phyloP scores from a whole-genome alignment of 441 rosid species.

The Gossypium schwendimanii region DNA sequence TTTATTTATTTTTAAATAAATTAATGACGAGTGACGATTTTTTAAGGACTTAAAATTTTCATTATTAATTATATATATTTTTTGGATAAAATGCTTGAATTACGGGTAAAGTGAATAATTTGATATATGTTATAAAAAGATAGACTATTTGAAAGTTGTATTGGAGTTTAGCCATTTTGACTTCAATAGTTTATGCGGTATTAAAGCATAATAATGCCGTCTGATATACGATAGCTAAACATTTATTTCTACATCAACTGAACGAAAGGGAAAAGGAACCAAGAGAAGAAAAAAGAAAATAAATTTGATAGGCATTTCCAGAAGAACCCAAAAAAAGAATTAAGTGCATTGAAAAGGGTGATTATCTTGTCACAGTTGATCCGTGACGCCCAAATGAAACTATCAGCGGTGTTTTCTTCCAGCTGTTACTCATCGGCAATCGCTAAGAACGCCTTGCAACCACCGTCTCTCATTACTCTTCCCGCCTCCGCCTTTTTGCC shows the following conservation, averaged over 20 bases:
- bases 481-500: neutral
- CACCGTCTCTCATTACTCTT: neutral
- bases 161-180: too few relatives aligned
- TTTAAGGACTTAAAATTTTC: too few relatives aligned
- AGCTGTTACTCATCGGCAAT: neutral
- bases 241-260: neutral
- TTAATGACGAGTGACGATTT: too few relatives aligned
- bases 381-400: neutral
- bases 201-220: too few relatives aligned
- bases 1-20: too few relatives aligned
- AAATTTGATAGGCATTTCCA: neutral
- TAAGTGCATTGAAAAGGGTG: neutral
- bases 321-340: neutral
- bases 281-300: neutral
- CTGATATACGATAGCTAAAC: too few relatives aligned
- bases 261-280: neutral
- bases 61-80: too few relatives aligned
- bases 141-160: too few relatives aligned
- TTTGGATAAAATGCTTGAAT: too few relatives aligned
- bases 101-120: too few relatives aligned
- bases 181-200: too few relatives aligned
- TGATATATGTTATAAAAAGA: too few relatives aligned
- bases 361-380: neutral
- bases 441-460: neutral
- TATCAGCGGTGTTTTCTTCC: constrained; percentile 5